Base-by-base conservation (phyloP, 257 asterid species). In the Nicotiana undulata region DNA sequence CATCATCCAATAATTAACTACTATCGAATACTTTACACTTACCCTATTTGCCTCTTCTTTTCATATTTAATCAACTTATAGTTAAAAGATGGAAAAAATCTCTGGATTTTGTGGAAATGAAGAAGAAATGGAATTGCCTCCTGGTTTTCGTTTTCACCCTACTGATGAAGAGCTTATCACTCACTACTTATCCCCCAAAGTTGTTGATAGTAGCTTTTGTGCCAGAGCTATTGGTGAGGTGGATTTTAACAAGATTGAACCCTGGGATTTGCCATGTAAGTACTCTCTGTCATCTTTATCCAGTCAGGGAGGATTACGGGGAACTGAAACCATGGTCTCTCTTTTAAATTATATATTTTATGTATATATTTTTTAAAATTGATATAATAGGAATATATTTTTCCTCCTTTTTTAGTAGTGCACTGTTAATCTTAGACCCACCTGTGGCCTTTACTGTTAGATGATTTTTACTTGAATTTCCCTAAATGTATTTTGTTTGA, bases 181-280 rank as follows among this genome's bases (percentile, higher is more conserved):
- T 86, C 92, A 92, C 63, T 93, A 93, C 13, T 82, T 94, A 29
- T 75, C 86, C 1, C 88, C 85, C 40, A 93, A 94, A 53, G 94
- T 85, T 34, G 24, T 77, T 12, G 96, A 94, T 58, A n/a, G 53
- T 67, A 55, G 55, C 4, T 91, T 92, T 18, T 68, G 80, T 24
- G 82, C 92, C 17, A 61, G 82, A 12, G 96, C 95, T 28, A 89
- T 94, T 70, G 97, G 93, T 0, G 98, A 93, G 51, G 98, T 90
- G 2, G 97, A 94, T 81, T 90, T 94, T 87, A 94, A 94, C 88
- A 89, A 89, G 86, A 90, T 91, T 34, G 98, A 94, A 83, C 97
- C 98, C 6, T 94, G 97, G 97, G 97, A 94, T 24, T 84, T 94
- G 83, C 98, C 97, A 37, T 87, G 98, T 94, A 82, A 87, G 93